Conservation (phyloP, 2,329 filamentous ascomycete species). For the Neonectria punicea region DNA sequence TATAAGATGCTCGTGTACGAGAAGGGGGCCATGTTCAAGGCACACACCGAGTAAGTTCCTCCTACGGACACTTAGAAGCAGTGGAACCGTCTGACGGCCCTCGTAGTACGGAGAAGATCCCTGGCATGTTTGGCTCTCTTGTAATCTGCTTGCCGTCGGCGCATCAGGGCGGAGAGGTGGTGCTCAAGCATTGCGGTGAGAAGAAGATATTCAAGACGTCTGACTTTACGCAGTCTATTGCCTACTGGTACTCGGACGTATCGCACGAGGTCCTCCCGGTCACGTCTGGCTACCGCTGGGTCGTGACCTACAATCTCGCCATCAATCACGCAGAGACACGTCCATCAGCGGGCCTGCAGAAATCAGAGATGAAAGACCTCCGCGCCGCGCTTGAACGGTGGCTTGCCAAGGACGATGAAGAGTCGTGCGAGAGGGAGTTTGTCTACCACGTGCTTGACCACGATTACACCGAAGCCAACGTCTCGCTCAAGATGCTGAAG, state of each 20-base stretch:
- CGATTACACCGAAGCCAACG: conserved; percentile 47
- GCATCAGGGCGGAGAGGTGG: conserved; percentile 59
- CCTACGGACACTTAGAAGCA: no score
- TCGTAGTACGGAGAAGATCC: conserved; percentile 51
- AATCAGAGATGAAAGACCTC: conserved; percentile 25
- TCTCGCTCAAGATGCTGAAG: conserved; percentile 45
- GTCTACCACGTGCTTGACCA: conserved; percentile 48
- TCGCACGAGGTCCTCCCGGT: conserved; percentile 61
- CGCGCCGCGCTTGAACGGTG: conserved; percentile 41
- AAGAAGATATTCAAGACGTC: conserved; percentile 47
- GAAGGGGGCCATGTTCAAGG: conserved; percentile 60
- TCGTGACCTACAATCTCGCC: conserved; percentile 63
- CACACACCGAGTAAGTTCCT: conserved; percentile 52
- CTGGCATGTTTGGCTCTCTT: conserved; percentile 62
- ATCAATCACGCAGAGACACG: neutral
- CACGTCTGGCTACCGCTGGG: conserved; percentile 58
- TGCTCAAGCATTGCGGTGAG: conserved; percentile 51
- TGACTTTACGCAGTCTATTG: conserved; percentile 30
- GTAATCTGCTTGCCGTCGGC: conserved; percentile 59
- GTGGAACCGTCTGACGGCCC: no score
- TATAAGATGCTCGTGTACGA: conserved; percentile 63
- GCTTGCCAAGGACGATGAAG: conserved; percentile 26
- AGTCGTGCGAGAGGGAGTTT: conserved; percentile 7
- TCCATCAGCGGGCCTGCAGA: conserved; percentile 35
- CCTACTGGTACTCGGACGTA: conserved; percentile 62